phyloP scores from a whole-genome alignment of 2,329 filamentous ascomycete genomes.

The Huntiella bhutanensis region DNA sequence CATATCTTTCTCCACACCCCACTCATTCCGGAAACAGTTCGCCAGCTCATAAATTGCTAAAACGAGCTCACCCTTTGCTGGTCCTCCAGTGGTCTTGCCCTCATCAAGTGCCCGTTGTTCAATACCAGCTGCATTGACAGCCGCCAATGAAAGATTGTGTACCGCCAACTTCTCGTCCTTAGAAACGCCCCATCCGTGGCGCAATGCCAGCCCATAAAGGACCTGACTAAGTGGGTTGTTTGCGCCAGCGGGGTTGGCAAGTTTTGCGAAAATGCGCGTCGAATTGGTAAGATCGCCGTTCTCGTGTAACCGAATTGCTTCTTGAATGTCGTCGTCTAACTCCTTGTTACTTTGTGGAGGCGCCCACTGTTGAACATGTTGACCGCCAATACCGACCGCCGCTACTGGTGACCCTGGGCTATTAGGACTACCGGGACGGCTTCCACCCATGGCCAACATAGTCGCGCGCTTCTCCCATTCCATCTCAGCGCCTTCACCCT shows the following conservation, averaged over 20 bases:
- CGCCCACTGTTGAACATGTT: conserved; percentile 18
- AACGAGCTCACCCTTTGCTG: conserved; percentile 88
- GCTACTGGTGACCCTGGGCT: conserved; percentile 14
- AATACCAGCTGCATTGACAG: conserved; percentile 72
- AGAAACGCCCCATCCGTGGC: conserved; percentile 82
- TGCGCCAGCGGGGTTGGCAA: conserved; percentile 66
- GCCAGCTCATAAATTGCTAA: conserved; percentile 91
- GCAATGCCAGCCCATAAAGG: conserved; percentile 76
- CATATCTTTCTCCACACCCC: conserved; percentile 76
- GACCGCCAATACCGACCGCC: conserved; percentile 10
- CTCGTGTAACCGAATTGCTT: conserved; percentile 90
- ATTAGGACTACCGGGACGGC: conserved; percentile 19
- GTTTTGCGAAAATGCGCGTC: conserved; percentile 64
- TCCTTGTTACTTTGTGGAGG: conserved; percentile 15
- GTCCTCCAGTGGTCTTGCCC: conserved; percentile 80
- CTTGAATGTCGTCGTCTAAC: conserved; percentile 60
- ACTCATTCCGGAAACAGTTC: conserved; percentile 84
- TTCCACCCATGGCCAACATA: conserved; percentile 37
- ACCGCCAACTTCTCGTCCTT: conserved; percentile 57
- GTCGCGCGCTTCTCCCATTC: conserved; percentile 90
- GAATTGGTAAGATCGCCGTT: conserved; percentile 58
- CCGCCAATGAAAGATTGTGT: conserved; percentile 70
- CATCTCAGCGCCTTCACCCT: conserved; percentile 34
- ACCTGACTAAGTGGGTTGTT: conserved; percentile 94
- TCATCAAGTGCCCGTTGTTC: conserved; percentile 72